Evolutionary conservation across 2,329 filamentous ascomycete species (phyloP).

Genomic region (Fusarium tuaranense): DNA sequence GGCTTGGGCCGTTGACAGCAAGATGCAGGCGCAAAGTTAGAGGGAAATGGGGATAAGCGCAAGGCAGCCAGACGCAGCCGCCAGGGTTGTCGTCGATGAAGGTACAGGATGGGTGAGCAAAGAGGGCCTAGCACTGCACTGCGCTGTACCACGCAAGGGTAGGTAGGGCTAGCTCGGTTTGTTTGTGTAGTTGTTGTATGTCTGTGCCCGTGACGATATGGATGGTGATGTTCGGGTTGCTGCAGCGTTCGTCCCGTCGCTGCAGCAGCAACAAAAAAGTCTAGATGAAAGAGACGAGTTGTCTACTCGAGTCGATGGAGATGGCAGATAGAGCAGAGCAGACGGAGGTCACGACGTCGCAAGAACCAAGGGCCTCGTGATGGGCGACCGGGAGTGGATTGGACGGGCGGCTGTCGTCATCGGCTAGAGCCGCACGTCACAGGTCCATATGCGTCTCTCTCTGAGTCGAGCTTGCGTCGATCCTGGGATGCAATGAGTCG

Average conservation of each 20-base stretch:
- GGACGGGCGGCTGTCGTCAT: slow-evolving; percentile 43
- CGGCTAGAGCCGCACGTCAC: slow-evolving; percentile 46
- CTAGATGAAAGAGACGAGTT: slow-evolving; percentile 7
- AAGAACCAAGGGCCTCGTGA: slow-evolving; percentile 43
- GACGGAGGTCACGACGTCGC: slow-evolving; percentile 35
- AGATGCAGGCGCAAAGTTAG: slow-evolving; percentile 36
- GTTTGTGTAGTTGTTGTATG: slow-evolving; percentile 16
- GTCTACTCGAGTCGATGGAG: slow-evolving; percentile 5
- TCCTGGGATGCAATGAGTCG: background rate
- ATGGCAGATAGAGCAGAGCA: background rate
- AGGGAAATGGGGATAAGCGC: slow-evolving; percentile 16
- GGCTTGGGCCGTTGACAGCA: slow-evolving; percentile 30
- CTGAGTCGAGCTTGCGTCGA: slow-evolving; percentile 11
- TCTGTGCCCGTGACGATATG: slow-evolving; percentile 16
- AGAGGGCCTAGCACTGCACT: slow-evolving; percentile 33
- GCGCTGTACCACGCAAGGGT: slow-evolving; percentile 22
- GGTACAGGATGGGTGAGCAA: slow-evolving; percentile 27
- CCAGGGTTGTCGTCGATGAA: slow-evolving; percentile 37
- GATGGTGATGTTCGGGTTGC: slow-evolving; percentile 15
- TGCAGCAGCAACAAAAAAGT: slow-evolving; percentile 9
- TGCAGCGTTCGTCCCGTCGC: slow-evolving; percentile 22
- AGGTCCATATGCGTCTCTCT: slow-evolving; percentile 15
- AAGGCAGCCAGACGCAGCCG: slow-evolving; percentile 33
- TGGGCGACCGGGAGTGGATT: slow-evolving; percentile 39
- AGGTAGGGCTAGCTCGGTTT: slow-evolving; percentile 2